Conservation (phyloP, 2,329 filamentous ascomycete species). For the Simplicillium aogashimaense region DNA sequence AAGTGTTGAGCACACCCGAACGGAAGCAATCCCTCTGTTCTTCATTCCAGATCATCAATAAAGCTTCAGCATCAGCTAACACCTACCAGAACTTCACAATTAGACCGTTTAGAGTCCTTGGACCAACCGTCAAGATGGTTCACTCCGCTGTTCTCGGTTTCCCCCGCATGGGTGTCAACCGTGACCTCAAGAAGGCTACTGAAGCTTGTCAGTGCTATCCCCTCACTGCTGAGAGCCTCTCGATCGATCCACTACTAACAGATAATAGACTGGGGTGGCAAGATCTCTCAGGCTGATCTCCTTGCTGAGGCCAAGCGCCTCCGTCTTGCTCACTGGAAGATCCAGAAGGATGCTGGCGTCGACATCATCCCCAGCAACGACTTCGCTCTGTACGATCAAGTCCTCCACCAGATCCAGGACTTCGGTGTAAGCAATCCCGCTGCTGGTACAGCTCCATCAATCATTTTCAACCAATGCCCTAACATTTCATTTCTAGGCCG, state of each 20-base stretch:
- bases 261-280: constrained; percentile 67
- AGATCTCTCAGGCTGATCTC: constrained; percentile 85
- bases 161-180: constrained; percentile 95
- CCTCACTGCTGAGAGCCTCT: constrained; percentile 3
- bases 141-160: constrained; percentile 84
- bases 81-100: not conserved
- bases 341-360: constrained; percentile 97
- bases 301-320: constrained; percentile 94
- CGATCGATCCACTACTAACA: constrained; percentile 15
- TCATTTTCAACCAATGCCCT: not conserved
- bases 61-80: not conserved
- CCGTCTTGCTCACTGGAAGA: constrained; percentile 95
- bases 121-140: constrained; percentile 43
- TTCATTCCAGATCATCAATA: too few species aligned
- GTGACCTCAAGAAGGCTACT: constrained; percentile 99
- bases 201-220: constrained; percentile 64
- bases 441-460: not conserved
- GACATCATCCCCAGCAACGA: constrained; percentile 98
- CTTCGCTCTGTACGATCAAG: constrained; percentile 97
- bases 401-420: constrained; percentile 95
- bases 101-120: constrained; percentile 4
- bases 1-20: too few species aligned
- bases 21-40: too few species aligned
- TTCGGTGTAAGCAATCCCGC: constrained; percentile 64
- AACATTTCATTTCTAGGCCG: constrained; percentile 43